Conservation (phyloP, 345 rosid genomes). For the Nasturtium officinale region DNA sequence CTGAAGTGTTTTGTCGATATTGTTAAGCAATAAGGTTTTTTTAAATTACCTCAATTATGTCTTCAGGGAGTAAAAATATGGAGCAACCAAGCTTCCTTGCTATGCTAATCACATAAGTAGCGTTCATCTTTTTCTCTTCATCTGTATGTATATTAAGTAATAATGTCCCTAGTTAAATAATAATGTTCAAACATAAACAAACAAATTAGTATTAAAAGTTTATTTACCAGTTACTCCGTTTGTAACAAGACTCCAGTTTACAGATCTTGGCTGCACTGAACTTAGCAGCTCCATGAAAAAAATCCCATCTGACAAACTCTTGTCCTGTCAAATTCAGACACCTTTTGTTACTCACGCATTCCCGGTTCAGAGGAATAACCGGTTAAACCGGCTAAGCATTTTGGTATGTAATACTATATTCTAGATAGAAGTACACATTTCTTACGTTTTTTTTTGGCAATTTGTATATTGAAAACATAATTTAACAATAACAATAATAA, state of each 20-base stretch:
- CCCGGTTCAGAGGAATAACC: not conserved
- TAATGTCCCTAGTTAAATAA: too few species aligned
- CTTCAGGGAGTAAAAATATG: slow-evolving; percentile 95
- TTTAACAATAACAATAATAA: too few species aligned
- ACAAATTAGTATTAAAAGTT: not conserved
- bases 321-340: slow-evolving; percentile 59
- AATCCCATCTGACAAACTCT: slow-evolving; percentile 79
- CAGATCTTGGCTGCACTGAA: slow-evolving; percentile 86
- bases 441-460: too few species aligned
- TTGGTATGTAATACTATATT: too few species aligned
- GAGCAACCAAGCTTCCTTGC: slow-evolving; percentile 97
- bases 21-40: not conserved
- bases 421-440: too few species aligned
- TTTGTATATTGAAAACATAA: too few species aligned
- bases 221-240: slow-evolving; percentile 74
- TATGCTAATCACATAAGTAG: slow-evolving; percentile 88
- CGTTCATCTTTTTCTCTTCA: slow-evolving; percentile 97
- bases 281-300: slow-evolving; percentile 91
- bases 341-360: not conserved
- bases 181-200: not conserved
- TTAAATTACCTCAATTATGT: slow-evolving; percentile 75
- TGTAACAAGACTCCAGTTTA: slow-evolving; percentile 94
- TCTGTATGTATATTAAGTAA: slow-evolving; percentile 43
- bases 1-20: not conserved
- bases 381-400: not conserved